These are phyloP conservation scores for Speleostelium caveatum DNA, from an alignment of 78 protist genomes.

Conservation along the genomic window DNA sequence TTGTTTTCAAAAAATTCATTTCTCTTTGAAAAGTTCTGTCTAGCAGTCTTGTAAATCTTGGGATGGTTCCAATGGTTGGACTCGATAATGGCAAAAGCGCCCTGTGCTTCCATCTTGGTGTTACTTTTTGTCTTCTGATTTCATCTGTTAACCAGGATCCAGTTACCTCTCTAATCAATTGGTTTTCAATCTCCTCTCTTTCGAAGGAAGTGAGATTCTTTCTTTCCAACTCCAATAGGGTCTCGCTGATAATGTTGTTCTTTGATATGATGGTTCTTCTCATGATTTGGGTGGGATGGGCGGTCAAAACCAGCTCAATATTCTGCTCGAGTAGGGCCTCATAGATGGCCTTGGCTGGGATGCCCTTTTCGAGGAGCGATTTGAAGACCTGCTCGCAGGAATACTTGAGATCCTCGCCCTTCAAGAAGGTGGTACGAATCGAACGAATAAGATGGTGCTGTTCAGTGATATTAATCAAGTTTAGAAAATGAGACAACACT, in stretches of 20 bases:
- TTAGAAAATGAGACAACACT: constrained; percentile 40
- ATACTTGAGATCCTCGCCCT: constrained; percentile 39
- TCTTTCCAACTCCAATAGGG: constrained; percentile 18
- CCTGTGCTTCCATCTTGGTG: constrained; percentile 85
- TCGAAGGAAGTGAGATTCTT: constrained; percentile 29
- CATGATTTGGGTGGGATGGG: constrained; percentile 91
- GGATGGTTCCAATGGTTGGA: constrained; percentile 83
- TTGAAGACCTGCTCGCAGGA: constrained; percentile 53
- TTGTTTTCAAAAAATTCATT: too few relatives aligned
- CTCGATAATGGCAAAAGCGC: constrained; percentile 73
- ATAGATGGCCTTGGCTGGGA: constrained; percentile 12
- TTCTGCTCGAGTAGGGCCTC: constrained; percentile 63
- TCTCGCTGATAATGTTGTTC: constrained; percentile 31
- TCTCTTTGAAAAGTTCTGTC: constrained; percentile 25
- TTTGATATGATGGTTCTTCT: constrained; percentile 82
- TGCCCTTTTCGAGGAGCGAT: constrained; percentile 1
- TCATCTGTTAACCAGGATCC: constrained; percentile 78
- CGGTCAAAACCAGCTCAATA: constrained; percentile 89
- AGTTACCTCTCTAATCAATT: constrained; percentile 20
- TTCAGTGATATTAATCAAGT: constrained; percentile 74
- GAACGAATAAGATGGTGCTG: constrained; percentile 68
- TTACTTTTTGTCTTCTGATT: constrained; percentile 73
- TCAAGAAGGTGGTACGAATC: constrained; percentile 17
- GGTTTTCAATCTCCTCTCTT: constrained; percentile 15
- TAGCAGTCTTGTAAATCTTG: constrained; percentile 44